A percentile compares a stretch with the other conserved stretches of the same genome.
phyloP scores from a whole-genome alignment of 2,329 filamentous ascomycete genomes.

The Colletotrichum sp. region DNA sequence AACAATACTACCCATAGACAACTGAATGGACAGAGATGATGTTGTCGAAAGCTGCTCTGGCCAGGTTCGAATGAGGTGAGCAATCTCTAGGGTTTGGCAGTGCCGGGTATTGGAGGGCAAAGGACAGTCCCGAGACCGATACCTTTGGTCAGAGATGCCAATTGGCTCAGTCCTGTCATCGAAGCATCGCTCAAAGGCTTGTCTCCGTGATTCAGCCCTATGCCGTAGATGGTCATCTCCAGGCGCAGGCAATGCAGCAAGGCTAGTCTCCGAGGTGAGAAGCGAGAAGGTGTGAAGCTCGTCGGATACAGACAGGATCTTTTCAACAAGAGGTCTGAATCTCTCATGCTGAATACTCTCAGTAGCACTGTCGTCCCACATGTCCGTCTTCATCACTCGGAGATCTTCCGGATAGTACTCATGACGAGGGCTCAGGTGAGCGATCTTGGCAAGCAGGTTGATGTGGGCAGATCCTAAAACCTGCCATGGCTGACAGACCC shows the following conservation, averaged over 20 bases:
- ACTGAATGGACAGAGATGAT: conserved; percentile 4
- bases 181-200: conserved; percentile 20
- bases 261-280: not conserved
- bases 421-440: conserved; percentile 31
- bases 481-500: conserved; percentile 54
- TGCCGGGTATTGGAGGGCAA: conserved; percentile 12
- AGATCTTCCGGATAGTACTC: conserved; percentile 41
- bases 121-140: conserved; percentile 22
- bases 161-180: conserved; percentile 23
- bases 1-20: conserved; percentile 29
- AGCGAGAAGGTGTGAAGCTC: conserved; percentile 28
- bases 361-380: conserved; percentile 36
- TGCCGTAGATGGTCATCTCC: conserved; percentile 26
- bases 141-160: not conserved
- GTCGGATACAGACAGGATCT: conserved; percentile 34
- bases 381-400: conserved; percentile 37
- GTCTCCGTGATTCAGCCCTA: conserved; percentile 17
- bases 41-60: conserved; percentile 21
- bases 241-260: conserved; percentile 18
- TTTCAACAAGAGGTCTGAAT: conserved; percentile 30
- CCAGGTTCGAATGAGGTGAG: conserved; percentile 21
- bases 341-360: conserved; percentile 42
- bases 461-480: conserved; percentile 24
- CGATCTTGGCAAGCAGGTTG: conserved; percentile 23
- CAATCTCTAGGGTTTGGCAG: conserved; percentile 22